Conservation (phyloP, 805 yeast species). For the Cyberlindnera japonica region DNA sequence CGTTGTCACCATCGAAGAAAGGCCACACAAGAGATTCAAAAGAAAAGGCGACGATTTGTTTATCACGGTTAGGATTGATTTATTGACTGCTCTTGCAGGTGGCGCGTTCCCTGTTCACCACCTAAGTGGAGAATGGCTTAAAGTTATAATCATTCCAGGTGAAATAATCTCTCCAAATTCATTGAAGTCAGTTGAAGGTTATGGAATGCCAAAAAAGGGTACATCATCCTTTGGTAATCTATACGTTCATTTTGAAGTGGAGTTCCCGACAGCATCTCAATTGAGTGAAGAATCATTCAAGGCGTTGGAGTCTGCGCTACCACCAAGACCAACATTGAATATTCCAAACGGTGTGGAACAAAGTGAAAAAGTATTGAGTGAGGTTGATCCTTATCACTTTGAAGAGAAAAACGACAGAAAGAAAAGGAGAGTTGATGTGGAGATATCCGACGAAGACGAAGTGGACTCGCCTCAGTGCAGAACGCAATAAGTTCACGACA, state of each 20-base stretch:
- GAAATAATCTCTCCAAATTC: constrained; percentile 50
- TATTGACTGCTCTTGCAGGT: constrained; percentile 56
- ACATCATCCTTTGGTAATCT: constrained; percentile 45
- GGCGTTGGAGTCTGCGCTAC: constrained; percentile 69
- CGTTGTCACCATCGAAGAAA: constrained; percentile 47
- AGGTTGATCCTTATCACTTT: constrained; percentile 13
- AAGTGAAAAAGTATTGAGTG: constrained; percentile 40
- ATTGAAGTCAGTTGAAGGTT: constrained; percentile 44
- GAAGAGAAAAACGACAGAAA: constrained; percentile 8
- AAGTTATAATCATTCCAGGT: constrained; percentile 42
- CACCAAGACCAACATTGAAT: constrained; percentile 55
- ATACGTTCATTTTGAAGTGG: constrained; percentile 53
- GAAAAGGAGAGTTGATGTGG: constrained; percentile 7
- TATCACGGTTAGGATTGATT: constrained; percentile 42
- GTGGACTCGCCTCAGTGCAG: neutral
- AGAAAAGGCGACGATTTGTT: constrained; percentile 44
- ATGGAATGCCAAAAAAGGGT: constrained; percentile 56
- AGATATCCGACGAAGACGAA: neutral
- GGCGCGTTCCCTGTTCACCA: constrained; percentile 41
- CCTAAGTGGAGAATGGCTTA: constrained; percentile 34
- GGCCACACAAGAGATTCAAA: constrained; percentile 32
- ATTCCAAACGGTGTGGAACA: constrained; percentile 67
- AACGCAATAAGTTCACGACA: neutral
- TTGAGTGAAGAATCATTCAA: constrained; percentile 67
- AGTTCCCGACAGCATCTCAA: constrained; percentile 58